Evolutionary conservation across 2,329 filamentous ascomycete genomes (phyloP).

Genomic region (Trichoderma koningii): DNA sequence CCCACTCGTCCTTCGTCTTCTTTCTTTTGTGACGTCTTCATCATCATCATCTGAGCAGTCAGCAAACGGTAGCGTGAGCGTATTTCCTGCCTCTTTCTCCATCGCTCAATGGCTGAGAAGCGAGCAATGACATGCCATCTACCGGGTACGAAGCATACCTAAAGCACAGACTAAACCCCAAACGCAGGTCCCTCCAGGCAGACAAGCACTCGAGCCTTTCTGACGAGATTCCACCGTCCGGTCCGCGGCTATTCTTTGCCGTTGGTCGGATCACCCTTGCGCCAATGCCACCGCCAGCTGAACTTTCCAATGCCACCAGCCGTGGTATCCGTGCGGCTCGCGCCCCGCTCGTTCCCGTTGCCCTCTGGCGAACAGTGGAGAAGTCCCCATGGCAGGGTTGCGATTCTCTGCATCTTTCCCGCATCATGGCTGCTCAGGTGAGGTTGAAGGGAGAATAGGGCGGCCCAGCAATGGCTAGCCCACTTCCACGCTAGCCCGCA

Average conservation of each 20-base stretch:
- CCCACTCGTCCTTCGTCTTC: no score
- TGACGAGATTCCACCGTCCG: neutral
- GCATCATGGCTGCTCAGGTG: conserved; percentile 11
- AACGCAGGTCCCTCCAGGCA: neutral
- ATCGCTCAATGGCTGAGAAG: neutral
- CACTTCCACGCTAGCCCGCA: neutral
- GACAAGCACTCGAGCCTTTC: neutral
- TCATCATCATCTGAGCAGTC: no score
- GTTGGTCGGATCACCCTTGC: conserved; percentile 2
- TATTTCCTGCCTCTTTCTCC: no score
- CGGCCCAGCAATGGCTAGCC: neutral
- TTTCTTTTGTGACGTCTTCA: no score
- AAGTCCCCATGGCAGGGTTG: neutral
- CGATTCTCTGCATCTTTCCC: conserved; percentile 4
- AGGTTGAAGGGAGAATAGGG: conserved; percentile 8
- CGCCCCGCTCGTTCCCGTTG: neutral
- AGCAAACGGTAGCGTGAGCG: no score
- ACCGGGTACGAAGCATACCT: no score
- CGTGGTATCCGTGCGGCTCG: conserved; percentile 1
- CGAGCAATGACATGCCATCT: neutral
- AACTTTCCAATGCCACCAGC: neutral
- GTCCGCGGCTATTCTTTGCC: conserved; percentile 3
- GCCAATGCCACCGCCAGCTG: conserved; percentile 10
- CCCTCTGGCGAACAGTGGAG: neutral
- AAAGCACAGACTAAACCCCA: no score